A percentile compares a stretch with the other conserved stretches of the same genome.
phyloP scores from a whole-genome alignment of 768 basidiomycete species.

The Trametes sanguinea region DNA sequence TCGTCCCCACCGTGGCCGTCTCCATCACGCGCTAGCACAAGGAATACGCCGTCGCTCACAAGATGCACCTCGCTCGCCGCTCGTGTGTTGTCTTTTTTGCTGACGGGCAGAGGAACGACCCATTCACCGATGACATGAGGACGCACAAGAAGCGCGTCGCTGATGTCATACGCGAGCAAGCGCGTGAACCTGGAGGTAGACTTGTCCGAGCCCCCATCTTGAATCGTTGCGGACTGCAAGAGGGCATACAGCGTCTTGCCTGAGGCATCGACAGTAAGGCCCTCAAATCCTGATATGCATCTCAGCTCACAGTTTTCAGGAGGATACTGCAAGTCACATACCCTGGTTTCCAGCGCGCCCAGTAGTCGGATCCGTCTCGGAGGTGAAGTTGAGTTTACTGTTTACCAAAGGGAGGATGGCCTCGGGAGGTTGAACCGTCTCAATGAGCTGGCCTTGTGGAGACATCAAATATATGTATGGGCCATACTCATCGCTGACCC shows the following conservation, averaged over 20 bases:
- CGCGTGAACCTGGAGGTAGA: slow-evolving; percentile 54
- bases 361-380: slow-evolving; percentile 47
- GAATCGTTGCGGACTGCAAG: slow-evolving; percentile 62
- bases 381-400: slow-evolving; percentile 56
- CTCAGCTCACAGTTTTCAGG: not conserved
- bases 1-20: slow-evolving; percentile 58
- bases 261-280: slow-evolving; percentile 51
- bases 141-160: slow-evolving; percentile 30
- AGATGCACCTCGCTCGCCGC: slow-evolving; percentile 61
- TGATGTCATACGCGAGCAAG: slow-evolving; percentile 56
- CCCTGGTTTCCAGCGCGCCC: slow-evolving; percentile 61
- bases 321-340: slow-evolving; percentile 19
- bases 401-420: slow-evolving; percentile 54
- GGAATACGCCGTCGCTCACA: slow-evolving; percentile 53
- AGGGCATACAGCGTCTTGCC: slow-evolving; percentile 58
- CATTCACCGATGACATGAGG: slow-evolving; percentile 56
- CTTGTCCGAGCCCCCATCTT: slow-evolving; percentile 58
- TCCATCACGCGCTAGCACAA: slow-evolving; percentile 60
- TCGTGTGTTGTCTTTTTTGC: slow-evolving; percentile 50
- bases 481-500: slow-evolving; percentile 72
- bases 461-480: slow-evolving; percentile 62
- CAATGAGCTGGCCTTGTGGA: slow-evolving; percentile 47
- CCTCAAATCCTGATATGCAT: slow-evolving; percentile 52
- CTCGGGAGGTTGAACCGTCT: slow-evolving; percentile 58
- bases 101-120: slow-evolving; percentile 58